Conservation (phyloP, 441 rosid species). For the Pelargonium fulgidum region DNA sequence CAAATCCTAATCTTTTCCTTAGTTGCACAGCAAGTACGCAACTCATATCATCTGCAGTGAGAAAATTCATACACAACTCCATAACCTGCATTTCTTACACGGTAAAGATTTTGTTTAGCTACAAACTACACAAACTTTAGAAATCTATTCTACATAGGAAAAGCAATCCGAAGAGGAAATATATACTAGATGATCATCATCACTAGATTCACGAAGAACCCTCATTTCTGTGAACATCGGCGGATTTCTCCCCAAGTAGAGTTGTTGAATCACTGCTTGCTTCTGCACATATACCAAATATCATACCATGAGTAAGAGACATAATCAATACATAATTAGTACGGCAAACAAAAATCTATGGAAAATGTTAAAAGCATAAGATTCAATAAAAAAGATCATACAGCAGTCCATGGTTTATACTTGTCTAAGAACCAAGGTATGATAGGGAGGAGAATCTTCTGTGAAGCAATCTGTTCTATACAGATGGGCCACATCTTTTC, state of each 20-base stretch:
- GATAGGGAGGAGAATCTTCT: conserved; percentile 80
- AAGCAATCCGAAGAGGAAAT: conserved; percentile 1
- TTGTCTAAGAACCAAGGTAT: conserved; percentile 94
- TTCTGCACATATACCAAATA: conserved; percentile 38
- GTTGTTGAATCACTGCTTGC: conserved; percentile 53
- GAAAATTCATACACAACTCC: conserved; percentile 89
- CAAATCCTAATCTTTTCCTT: conserved; percentile 81
- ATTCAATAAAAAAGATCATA: conserved; percentile 24
- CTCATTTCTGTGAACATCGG: conserved; percentile 80
- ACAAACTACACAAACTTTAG: not conserved
- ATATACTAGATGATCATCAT: conserved; percentile 85
- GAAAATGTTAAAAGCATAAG: too few relatives aligned
- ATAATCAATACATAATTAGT: too few relatives aligned
- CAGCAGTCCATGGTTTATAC: conserved; percentile 96
- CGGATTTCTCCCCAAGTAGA: conserved; percentile 85
- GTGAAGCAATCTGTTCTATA: conserved; percentile 82
- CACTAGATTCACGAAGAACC: conserved; percentile 47
- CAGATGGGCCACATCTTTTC: conserved; percentile 92
- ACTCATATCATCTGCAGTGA: conserved; percentile 90
- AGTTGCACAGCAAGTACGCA: conserved; percentile 76
- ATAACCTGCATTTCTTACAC: conserved; percentile 48
- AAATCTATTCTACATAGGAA: not conserved
- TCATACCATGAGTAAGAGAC: too few relatives aligned
- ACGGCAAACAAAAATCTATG: too few relatives aligned
- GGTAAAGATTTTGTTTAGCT: conserved; percentile 10